Evolutionary conservation across 2,329 filamentous ascomycete genomes (phyloP), one percentile per base, ranked within the genome.

Genomic region (Colletotrichum brevisporum): DNA sequence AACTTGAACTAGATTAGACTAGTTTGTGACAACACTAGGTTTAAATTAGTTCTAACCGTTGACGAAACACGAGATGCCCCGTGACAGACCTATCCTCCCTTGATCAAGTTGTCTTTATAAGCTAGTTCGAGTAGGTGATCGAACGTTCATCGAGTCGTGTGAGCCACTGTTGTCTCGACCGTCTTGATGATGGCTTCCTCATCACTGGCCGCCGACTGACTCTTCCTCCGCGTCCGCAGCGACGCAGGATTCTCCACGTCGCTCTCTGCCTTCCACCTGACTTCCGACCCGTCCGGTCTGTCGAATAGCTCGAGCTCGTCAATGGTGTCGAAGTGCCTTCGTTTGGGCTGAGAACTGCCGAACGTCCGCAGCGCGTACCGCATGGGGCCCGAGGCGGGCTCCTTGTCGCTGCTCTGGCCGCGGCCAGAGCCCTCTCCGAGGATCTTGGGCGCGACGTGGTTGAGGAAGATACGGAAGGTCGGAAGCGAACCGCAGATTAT

Each of bases 401-500:
- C 27, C 51, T 39, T 39, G n/a, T 62, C 9, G 18, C n/a, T 16
- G 26, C 26, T 21, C 8, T 62, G 26, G 5, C 39, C 6, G 39
- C 43, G 24, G 9, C 6, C n/a, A 8, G 51, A 31, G 16, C 13
- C 51, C 15, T 62, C 60, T 47, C 77, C 76, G 24, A 81, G 76
- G 51, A 79, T 63, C 10, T 71, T 74, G 5, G 80, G 81, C 0
- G 79, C 76, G 9, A 82, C 73, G 61, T 81, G 78, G 3, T 74
- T 74, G 63, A 82, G 74, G 74, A 82, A 83, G 27, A 79, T 78
- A 24, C 78, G 77, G 2, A 83, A 70, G 1, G 81, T 82, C 0
- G 81, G 79, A 24, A 82, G 75, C 18, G 79, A 79, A 18, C 78
- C 80, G 72, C 80, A 83, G 15, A 81, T 80, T 43, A 83, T 76